Percentiles rank a stretch among this genome's conserved stretches.
Evolutionary conservation across 345 rosid genomes (phyloP).

Genomic region (Eucalyptus virginea): DNA sequence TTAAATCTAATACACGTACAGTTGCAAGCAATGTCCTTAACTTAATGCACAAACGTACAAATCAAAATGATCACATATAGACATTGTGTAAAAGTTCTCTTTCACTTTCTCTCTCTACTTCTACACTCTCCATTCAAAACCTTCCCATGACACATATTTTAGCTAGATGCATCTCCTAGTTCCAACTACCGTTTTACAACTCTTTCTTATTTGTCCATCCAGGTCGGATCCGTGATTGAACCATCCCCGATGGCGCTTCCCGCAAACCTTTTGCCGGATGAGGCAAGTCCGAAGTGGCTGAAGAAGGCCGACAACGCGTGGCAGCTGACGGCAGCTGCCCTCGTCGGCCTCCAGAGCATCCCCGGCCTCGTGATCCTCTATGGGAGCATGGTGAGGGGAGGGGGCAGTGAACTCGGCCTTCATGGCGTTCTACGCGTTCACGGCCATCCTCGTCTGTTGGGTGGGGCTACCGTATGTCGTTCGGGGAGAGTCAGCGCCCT

Average conservation of each 20-base stretch:
- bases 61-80: background rate
- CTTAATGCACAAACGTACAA: background rate
- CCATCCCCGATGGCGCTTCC: conserved; percentile 16
- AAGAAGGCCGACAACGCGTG: conserved; percentile 39
- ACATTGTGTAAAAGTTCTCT: background rate
- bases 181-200: background rate
- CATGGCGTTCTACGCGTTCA: conserved; percentile 45
- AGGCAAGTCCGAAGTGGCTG: conserved; percentile 34
- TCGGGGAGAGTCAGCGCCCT: conserved; percentile 19
- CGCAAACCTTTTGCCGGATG: conserved; percentile 13
- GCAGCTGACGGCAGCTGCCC: conserved; percentile 49
- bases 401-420: conserved; percentile 51
- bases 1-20: background rate
- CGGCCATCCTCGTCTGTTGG: conserved; percentile 31
- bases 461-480: conserved; percentile 47
- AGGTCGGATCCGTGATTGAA: background rate
- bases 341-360: conserved; percentile 31
- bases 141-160: background rate
- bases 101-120: background rate
- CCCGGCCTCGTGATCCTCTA: conserved; percentile 40
- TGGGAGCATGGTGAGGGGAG: conserved; percentile 28
- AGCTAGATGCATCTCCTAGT: background rate
- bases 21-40: background rate
- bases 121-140: background rate
- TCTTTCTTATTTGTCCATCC: background rate